These are phyloP conservation scores for Chlorella sorokiniana DNA, from an alignment of 139 green algal species.

Conservation along the genomic window DNA sequence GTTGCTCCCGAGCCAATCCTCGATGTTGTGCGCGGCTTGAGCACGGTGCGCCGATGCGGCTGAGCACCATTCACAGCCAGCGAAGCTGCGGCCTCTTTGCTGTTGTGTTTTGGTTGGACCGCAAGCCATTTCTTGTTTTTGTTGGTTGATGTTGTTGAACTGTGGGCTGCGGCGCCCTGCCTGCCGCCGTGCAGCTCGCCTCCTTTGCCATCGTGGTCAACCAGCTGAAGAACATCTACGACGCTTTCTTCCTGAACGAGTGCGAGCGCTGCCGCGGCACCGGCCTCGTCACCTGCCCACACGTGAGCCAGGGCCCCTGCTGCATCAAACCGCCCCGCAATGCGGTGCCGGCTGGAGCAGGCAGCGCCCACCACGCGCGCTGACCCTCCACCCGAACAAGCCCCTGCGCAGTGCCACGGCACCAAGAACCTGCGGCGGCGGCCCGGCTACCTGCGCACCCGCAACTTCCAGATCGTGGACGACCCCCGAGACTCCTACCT, in stretches of 20 bases:
- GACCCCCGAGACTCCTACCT: slow-evolving; percentile 35
- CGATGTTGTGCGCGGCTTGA: slow-evolving; percentile 53
- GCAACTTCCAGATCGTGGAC: slow-evolving; percentile 42
- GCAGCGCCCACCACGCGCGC: no score
- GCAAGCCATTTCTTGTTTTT: background rate
- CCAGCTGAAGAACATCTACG: slow-evolving; percentile 48
- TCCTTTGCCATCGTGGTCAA: slow-evolving; percentile 57
- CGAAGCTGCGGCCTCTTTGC: no score
- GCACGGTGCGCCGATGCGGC: slow-evolving; percentile 46
- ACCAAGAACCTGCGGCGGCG: slow-evolving; percentile 45
- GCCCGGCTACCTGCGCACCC: slow-evolving; percentile 40
- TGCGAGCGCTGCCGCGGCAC: slow-evolving; percentile 50
- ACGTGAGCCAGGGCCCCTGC: slow-evolving; percentile 21
- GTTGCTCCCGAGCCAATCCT: slow-evolving; percentile 53
- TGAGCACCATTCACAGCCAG: no score
- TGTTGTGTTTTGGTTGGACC: background rate
- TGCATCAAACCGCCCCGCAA: background rate
- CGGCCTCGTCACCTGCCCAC: slow-evolving; percentile 50
- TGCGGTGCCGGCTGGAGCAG: no score
- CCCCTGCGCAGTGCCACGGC: slow-evolving; percentile 41
- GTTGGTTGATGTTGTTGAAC: background rate
- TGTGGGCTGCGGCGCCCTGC: background rate
- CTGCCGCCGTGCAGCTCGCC: slow-evolving; percentile 37
- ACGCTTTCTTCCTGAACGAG: slow-evolving; percentile 39
- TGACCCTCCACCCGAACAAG: background rate